Percentiles rank a stretch among this genome's conserved stretches.
Conservation (phyloP, 1,139 yeast genomes). For the Taiozyma sp. region DNA sequence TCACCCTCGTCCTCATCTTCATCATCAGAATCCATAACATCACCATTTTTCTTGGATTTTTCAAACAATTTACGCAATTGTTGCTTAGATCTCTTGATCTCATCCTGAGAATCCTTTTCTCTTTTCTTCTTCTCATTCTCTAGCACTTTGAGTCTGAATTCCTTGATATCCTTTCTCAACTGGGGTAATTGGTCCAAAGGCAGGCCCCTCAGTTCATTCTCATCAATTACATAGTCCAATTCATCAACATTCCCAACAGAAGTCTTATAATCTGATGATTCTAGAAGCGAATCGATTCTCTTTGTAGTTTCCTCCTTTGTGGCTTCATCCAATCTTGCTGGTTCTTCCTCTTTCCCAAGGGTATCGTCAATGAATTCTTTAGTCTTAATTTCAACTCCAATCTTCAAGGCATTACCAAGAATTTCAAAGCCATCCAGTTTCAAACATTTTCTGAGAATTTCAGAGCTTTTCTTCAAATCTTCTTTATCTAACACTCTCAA, state of each 20-base stretch:
- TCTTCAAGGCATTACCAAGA: constrained; percentile 7
- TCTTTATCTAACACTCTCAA: constrained; percentile 13
- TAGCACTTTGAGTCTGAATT: constrained; percentile 57
- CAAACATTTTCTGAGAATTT: constrained; percentile 3
- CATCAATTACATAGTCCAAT: constrained; percentile 48
- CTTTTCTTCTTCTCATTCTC: constrained; percentile 52
- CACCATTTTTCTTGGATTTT: constrained; percentile 32
- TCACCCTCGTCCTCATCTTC: constrained; percentile 24
- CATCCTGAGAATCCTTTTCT: constrained; percentile 44
- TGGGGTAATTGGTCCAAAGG: constrained; percentile 54
- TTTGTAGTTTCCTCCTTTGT: not conserved
- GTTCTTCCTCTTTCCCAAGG: not conserved
- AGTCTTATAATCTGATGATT: not conserved
- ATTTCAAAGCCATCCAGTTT: constrained; percentile 7
- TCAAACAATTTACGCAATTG: constrained; percentile 47
- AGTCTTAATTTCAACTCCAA: constrained; percentile 28
- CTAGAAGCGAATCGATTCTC: constrained; percentile 1
- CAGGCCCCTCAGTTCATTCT: constrained; percentile 54
- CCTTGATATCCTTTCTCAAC: constrained; percentile 52
- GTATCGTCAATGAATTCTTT: constrained; percentile 9
- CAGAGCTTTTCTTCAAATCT: constrained; percentile 1
- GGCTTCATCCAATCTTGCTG: not conserved
- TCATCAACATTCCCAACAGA: not conserved
- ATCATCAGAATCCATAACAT: constrained; percentile 17
- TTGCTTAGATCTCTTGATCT: constrained; percentile 44